Base-by-base conservation (phyloP, 2,329 filamentous ascomycete genomes). In the Aureobasidium sp. region DNA sequence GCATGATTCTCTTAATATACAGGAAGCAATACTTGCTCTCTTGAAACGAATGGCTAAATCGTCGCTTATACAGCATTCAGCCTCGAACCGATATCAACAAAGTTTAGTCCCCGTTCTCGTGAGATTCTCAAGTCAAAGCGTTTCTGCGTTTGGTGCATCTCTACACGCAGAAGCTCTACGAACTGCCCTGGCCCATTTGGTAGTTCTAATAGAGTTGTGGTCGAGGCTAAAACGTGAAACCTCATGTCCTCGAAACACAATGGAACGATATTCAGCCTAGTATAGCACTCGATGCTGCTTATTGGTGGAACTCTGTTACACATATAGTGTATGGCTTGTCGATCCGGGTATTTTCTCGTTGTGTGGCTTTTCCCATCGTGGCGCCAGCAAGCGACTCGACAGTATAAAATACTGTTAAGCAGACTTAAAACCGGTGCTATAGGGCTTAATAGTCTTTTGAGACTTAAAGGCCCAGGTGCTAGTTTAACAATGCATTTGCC, bases 241-340 rank as follows among this genome's bases (percentile, higher is more conserved):
- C 36, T n/a, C n/a, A 7, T 36, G 20, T 45, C 29, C 14, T 1
- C 20, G 29, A 36, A 57, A 57, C 29, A 57, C 41, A 15, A 22
- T 31, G 3, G 22, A 12, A 31, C 20, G 39, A 45, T 57, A 57
- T 44, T 17, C 3, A 56, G 22, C 14, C n/a, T 17, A 44, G 41
- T 45, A 55, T 57, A 57, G 37, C 5, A 15, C 12, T 45, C 12
- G 29, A 20, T 20, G 9, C 31, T 37, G 55, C 20, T 27, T 12
- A 58, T 58, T 58, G 55, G 55, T 58, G 55, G 55, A 58, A 47
- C 9, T 49, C 11, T 44, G 52, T 9, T n/a, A 20, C 53, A 22
- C 20, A 15, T 20, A 42, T 12, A 42, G 17, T 25, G 17, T 29
- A 27, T 25, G 53, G 17, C 37, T 25, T 47, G 55, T 45, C 55